A percentile compares a stretch with the other conserved stretches of the same genome.
Evolutionary conservation across 768 basidiomycete genomes (phyloP).

Genomic region (Serendipita indica): DNA sequence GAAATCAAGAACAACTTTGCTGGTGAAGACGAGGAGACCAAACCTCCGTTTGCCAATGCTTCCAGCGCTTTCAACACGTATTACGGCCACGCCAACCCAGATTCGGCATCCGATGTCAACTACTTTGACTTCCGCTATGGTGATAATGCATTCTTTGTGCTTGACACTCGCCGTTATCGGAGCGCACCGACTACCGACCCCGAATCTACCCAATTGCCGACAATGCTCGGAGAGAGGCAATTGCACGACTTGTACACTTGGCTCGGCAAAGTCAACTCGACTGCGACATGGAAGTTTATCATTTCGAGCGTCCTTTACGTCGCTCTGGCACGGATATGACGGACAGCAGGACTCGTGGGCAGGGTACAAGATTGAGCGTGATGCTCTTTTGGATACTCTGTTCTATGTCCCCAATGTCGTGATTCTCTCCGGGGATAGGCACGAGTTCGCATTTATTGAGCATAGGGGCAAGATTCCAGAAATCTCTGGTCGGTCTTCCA

Average conservation of each 20-base stretch:
- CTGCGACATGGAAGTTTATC: slow-evolving; percentile 65
- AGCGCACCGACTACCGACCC: slow-evolving; percentile 27
- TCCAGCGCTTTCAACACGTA: slow-evolving; percentile 45
- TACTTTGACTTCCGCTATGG: slow-evolving; percentile 52
- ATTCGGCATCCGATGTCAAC: slow-evolving; percentile 31
- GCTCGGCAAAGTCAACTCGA: slow-evolving; percentile 51
- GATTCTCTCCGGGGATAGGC: slow-evolving; percentile 57
- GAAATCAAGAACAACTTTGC: slow-evolving; percentile 58
- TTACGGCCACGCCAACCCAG: slow-evolving; percentile 49
- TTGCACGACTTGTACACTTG: slow-evolving; percentile 45
- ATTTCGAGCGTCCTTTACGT: slow-evolving; percentile 56
- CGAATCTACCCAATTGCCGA: slow-evolving; percentile 25
- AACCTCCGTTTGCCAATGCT: slow-evolving; percentile 42
- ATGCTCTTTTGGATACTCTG: slow-evolving; percentile 39
- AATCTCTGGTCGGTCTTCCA: slow-evolving; percentile 32
- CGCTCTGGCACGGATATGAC: slow-evolving; percentile 46
- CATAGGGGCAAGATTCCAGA: slow-evolving; percentile 29
- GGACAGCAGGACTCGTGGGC: slow-evolving; percentile 58
- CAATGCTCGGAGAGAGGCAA: slow-evolving; percentile 59
- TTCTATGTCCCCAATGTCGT: slow-evolving; percentile 56
- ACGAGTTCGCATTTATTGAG: slow-evolving; percentile 64
- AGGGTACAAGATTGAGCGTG: slow-evolving; percentile 44
- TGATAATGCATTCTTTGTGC: slow-evolving; percentile 62
- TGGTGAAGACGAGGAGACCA: slow-evolving; percentile 40
- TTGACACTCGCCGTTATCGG: slow-evolving; percentile 54